Evolutionary conservation across 73 alveolate genomes (phyloP).

Genomic region (Effrenium voratum): DNA sequence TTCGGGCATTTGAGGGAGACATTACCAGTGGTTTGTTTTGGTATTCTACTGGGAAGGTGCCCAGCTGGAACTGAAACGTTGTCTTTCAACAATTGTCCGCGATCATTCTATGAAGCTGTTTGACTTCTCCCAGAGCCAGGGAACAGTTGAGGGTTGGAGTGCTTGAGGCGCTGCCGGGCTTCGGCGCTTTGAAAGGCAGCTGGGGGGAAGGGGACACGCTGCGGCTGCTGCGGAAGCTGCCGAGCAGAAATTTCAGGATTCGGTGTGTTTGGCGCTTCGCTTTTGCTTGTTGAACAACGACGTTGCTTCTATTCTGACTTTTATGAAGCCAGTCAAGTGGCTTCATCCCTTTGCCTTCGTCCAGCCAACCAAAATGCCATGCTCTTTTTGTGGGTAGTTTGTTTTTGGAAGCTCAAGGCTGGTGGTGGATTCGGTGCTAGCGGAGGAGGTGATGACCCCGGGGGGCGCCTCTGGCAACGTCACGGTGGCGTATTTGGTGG

Average conservation of each 20-base stretch:
- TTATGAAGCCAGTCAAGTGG: neutral
- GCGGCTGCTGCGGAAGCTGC: neutral
- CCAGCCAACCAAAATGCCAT: neutral
- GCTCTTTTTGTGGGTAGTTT: neutral
- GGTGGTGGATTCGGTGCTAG: constrained; percentile 43
- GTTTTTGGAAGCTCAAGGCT: neutral
- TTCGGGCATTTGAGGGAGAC: too few relatives aligned
- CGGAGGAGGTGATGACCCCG: constrained; percentile 33
- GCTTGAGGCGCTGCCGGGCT: constrained; percentile 40
- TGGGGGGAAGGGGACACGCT: neutral
- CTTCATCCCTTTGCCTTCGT: too few relatives aligned
- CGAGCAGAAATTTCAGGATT: neutral
- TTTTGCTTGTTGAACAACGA: neutral
- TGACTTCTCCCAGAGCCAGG: too few relatives aligned
- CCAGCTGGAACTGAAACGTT: too few relatives aligned
- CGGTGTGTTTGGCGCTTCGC: neutral
- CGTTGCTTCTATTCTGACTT: neutral
- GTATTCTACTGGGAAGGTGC: too few relatives aligned
- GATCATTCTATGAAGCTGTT: too few relatives aligned
- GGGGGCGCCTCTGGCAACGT: constrained; percentile 57
- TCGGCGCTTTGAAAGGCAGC: neutral
- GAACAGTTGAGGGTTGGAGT: too few relatives aligned
- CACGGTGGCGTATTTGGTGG: constrained; percentile 71
- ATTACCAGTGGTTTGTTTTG: too few relatives aligned
- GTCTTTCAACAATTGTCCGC: too few relatives aligned